Conservation (phyloP, 176 grass and related monocot species). For the Thinopyrum elongatum region DNA sequence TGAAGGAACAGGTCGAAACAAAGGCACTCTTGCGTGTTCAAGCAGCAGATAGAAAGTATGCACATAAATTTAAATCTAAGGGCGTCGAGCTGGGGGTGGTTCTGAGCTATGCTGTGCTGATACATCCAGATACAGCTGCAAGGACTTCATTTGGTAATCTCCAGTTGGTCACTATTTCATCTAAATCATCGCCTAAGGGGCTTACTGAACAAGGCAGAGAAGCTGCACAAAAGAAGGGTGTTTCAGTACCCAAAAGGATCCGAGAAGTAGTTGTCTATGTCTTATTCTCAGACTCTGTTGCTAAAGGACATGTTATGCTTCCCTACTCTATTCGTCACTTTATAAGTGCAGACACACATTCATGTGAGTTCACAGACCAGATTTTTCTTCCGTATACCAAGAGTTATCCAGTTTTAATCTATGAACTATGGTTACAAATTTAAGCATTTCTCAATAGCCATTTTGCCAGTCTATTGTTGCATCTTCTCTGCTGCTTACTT, state of each 20-base stretch:
- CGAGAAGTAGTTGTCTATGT: conserved; percentile 55
- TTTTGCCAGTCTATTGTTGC: conserved; percentile 2
- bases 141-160: conserved; percentile 68
- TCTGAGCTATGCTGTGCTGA: conserved; percentile 66
- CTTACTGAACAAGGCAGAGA: conserved; percentile 56
- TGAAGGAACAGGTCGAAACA: conserved; percentile 53
- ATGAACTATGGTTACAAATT: conserved; percentile 3
- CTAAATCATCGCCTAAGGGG: conserved; percentile 61
- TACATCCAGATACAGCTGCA: conserved; percentile 87
- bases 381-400: conserved; percentile 18
- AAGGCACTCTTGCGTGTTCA: conserved; percentile 92
- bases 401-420: conserved; percentile 4
- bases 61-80: conserved; percentile 65
- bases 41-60: conserved; percentile 52
- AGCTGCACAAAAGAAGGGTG: conserved; percentile 45
- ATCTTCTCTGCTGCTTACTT: conserved; percentile 2
- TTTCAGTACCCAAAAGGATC: conserved; percentile 48
- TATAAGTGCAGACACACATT: conserved; percentile 70
- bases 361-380: conserved; percentile 66
- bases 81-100: conserved; percentile 59
- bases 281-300: conserved; percentile 71
- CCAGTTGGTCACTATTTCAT: conserved; percentile 67
- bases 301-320: conserved; percentile 87
- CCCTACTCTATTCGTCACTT: conserved; percentile 76
- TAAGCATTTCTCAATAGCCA: conserved; percentile 5